Percentiles rank a stretch among this genome's conserved stretches.
Conservation (phyloP, 257 asterid genomes). For the Verbascum thapsus region DNA sequence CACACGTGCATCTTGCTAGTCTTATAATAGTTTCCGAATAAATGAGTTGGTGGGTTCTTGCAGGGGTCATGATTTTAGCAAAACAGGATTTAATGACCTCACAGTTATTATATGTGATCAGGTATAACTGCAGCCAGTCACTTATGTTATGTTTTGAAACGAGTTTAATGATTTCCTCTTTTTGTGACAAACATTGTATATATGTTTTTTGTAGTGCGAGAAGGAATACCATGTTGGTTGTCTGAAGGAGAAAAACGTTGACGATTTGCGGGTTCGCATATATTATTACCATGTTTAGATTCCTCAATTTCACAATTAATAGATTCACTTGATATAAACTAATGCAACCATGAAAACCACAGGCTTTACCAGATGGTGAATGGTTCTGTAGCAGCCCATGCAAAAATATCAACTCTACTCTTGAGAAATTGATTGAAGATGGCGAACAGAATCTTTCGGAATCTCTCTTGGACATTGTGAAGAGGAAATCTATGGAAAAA, state of each 20-base stretch:
- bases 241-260: constrained; percentile 68
- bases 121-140: constrained; percentile 47
- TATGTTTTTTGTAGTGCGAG: constrained; percentile 71
- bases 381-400: constrained; percentile 86
- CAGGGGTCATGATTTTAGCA: constrained; percentile 74
- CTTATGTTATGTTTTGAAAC: constrained; percentile 2
- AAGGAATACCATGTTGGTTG: constrained; percentile 90
- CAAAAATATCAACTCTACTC: constrained; percentile 50
- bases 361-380: constrained; percentile 60
- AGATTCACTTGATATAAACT: too few relatives aligned
- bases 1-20: too few relatives aligned
- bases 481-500: constrained; percentile 49
- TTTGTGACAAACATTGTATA: background rate
- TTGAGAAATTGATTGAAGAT: constrained; percentile 50
- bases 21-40: too few relatives aligned
- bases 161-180: constrained; percentile 18
- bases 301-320: constrained; percentile 3
- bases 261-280: constrained; percentile 61
- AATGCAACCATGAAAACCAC: too few relatives aligned
- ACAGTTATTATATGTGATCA: too few relatives aligned
- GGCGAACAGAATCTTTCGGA: constrained; percentile 77
- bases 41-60: too few relatives aligned
- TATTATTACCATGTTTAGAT: constrained; percentile 2
- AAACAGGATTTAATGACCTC: constrained; percentile 56
- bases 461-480: constrained; percentile 41